Evolutionary conservation across 495 filamentous ascomycete genomes (phyloP).

Genomic region (Trichocladium uniseriatum): DNA sequence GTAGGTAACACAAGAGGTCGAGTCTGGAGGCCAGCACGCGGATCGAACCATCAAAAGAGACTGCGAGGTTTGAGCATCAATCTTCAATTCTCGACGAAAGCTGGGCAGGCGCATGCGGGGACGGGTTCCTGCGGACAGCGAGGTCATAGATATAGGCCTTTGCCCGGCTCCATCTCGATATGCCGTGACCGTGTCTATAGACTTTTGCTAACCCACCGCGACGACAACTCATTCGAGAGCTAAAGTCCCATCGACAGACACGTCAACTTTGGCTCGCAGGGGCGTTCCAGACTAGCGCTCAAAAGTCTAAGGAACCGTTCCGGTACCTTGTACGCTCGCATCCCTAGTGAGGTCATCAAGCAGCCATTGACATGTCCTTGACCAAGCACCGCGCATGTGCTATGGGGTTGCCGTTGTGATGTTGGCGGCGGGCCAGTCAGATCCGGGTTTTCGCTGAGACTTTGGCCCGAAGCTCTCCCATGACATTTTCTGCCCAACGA

Average conservation of each 20-base stretch:
- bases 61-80: not conserved
- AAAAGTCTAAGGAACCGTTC: not conserved
- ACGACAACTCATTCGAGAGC: conserved; percentile 13
- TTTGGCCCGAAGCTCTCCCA: conserved; percentile 10
- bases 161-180: conserved; percentile 3
- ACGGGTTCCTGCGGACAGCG: conserved; percentile 10
- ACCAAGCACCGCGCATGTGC: conserved; percentile 6
- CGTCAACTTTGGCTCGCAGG: conserved; percentile 17
- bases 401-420: not conserved
- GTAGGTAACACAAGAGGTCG: conserved; percentile 1
- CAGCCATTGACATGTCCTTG: not conserved
- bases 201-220: conserved; percentile 8
- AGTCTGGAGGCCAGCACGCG: not conserved
- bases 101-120: conserved; percentile 3
- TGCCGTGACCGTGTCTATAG: conserved; percentile 1
- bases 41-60: conserved; percentile 1
- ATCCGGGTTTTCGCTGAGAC: conserved; percentile 4
- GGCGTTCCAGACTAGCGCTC: conserved; percentile 9
- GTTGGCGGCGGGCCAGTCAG: conserved; percentile 8
- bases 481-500: conserved; percentile 22
- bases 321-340: conserved; percentile 13
- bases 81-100: not conserved
- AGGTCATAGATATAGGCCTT: conserved; percentile 12
- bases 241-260: conserved; percentile 12
- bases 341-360: conserved; percentile 9